These are phyloP conservation scores for Tricholoma terreum DNA, from an alignment of 768 basidiomycete species.

Conservation along the genomic window DNA sequence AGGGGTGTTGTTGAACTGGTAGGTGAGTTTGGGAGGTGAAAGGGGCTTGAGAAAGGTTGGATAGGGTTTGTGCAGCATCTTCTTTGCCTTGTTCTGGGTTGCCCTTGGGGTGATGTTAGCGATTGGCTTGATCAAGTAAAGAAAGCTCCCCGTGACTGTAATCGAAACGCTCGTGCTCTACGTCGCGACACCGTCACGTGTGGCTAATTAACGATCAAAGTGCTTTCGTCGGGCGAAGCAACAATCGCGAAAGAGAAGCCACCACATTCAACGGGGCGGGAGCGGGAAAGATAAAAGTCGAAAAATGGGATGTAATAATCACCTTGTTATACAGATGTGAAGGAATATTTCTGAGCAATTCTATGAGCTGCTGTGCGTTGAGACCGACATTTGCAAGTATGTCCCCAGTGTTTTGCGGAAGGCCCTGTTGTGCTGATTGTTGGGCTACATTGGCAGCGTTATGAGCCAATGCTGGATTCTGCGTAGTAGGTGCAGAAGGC, in stretches of 20 bases:
- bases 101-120: slow-evolving; percentile 24
- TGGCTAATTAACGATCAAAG: slow-evolving; percentile 22
- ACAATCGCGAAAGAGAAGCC: slow-evolving; percentile 18
- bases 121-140: background rate
- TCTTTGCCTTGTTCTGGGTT: slow-evolving; percentile 50
- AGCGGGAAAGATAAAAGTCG: slow-evolving; percentile 3
- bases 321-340: slow-evolving; percentile 53
- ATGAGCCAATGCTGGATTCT: slow-evolving; percentile 39
- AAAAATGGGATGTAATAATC: slow-evolving; percentile 21
- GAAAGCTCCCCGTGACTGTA: slow-evolving; percentile 36
- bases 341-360: slow-evolving; percentile 54
- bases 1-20: slow-evolving; percentile 31
- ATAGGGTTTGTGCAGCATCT: slow-evolving; percentile 58
- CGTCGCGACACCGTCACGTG: slow-evolving; percentile 40
- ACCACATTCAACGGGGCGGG: slow-evolving; percentile 6
- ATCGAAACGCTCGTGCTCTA: slow-evolving; percentile 33
- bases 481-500: slow-evolving; percentile 32
- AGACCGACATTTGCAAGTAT: slow-evolving; percentile 32
- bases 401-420: slow-evolving; percentile 21
- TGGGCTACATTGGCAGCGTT: slow-evolving; percentile 25
- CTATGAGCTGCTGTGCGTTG: slow-evolving; percentile 57
- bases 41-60: slow-evolving; percentile 48
- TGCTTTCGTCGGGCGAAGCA: slow-evolving; percentile 8
- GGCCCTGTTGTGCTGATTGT: slow-evolving; percentile 26
- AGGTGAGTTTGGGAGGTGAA: slow-evolving; percentile 27